Evolutionary conservation across 2,329 filamentous ascomycete species (phyloP).

Genomic region (Aspergillus ochraceus): DNA sequence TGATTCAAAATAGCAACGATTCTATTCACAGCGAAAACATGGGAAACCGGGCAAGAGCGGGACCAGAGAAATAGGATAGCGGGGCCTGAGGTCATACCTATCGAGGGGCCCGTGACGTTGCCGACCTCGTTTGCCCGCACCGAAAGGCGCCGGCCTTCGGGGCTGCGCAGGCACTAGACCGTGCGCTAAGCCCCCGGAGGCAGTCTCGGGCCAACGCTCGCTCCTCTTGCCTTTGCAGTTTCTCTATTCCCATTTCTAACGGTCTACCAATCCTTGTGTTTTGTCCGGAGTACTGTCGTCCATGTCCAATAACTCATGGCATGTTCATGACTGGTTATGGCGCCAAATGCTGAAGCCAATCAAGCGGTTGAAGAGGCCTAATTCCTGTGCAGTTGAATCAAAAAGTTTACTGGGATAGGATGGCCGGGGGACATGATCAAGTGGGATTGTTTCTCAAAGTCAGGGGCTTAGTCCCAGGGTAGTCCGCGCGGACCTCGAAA

Average conservation of each 20-base stretch:
- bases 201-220: too few relatives aligned
- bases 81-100: background rate
- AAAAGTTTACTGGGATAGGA: background rate
- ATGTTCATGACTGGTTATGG: background rate
- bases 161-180: constrained; percentile 14
- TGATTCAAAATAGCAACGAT: background rate
- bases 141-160: constrained; percentile 13
- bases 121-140: background rate
- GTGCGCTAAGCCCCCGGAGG: too few relatives aligned
- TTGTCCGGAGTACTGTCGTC: background rate
- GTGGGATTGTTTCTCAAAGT: too few relatives aligned
- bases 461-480: too few relatives aligned
- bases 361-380: background rate
- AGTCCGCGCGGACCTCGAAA: background rate
- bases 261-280: background rate
- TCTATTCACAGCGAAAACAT: background rate
- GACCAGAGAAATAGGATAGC: constrained; percentile 18
- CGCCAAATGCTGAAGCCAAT: background rate
- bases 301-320: background rate
- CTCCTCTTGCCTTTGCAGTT: too few relatives aligned
- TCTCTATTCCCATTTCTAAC: too few relatives aligned
- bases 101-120: constrained; percentile 16
- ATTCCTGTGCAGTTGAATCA: background rate
- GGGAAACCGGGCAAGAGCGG: constrained; percentile 1
- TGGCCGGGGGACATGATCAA: too few relatives aligned